Evolutionary conservation across 1,284 basidiomycete genomes (phyloP).

Genomic region (Papiliotrema terrestris): DNA sequence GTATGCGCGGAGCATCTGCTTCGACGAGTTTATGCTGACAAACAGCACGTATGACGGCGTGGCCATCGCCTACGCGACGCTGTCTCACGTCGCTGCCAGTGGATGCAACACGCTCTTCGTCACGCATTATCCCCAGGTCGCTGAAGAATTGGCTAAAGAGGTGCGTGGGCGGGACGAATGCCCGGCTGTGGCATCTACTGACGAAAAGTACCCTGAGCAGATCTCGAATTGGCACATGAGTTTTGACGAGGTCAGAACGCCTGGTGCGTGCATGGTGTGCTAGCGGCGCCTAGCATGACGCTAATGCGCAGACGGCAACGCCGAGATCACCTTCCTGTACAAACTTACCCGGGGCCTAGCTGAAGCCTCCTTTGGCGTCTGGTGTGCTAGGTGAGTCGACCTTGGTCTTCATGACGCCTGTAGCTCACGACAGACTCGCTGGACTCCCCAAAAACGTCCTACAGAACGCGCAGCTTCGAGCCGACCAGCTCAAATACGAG

Average conservation of each 20-base stretch:
- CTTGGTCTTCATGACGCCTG: no score
- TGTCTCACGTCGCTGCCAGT: conserved; percentile 66
- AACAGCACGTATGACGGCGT: conserved; percentile 46
- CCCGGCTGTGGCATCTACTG: conserved; percentile 48
- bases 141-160: conserved; percentile 58
- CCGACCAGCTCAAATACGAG: conserved; percentile 57
- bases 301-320: conserved; percentile 56
- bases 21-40: background rate
- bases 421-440: conserved; percentile 56
- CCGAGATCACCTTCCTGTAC: conserved; percentile 82
- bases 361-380: conserved; percentile 79
- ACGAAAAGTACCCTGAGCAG: conserved; percentile 20
- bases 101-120: conserved; percentile 86
- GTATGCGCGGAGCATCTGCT: conserved; percentile 6
- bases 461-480: conserved; percentile 57
- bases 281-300: background rate
- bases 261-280: conserved; percentile 11
- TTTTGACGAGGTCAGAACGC: conserved; percentile 55
- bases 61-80: conserved; percentile 58
- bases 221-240: conserved; percentile 82
- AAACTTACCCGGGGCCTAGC: conserved; percentile 67
- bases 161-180: conserved; percentile 53
- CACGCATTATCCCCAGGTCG: conserved; percentile 74
- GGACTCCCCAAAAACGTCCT: conserved; percentile 68
- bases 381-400: conserved; percentile 63